These are phyloP conservation scores for Sapria himalayana DNA, from an alignment of 345 rosid genomes.

Conservation along the genomic window DNA sequence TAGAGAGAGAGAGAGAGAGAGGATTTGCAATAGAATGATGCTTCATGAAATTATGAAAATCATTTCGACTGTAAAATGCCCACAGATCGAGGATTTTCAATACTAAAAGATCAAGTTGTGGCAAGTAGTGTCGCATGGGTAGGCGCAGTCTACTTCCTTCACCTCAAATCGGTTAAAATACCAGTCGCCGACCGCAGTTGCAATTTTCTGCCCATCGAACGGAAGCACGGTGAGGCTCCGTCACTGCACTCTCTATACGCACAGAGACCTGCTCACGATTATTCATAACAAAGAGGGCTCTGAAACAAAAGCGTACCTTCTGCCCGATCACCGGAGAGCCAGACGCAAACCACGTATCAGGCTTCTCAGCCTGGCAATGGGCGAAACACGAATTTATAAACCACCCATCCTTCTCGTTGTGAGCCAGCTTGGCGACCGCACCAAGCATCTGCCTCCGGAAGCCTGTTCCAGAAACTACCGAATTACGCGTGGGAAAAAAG, in stretches of 20 bases:
- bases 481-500: too few relatives aligned
- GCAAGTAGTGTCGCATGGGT: conserved; percentile 82
- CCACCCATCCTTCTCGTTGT: conserved; percentile 48
- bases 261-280: neutral
- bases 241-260: too few relatives aligned
- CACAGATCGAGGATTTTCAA: conserved; percentile 3
- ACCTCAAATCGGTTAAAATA: conserved; percentile 48
- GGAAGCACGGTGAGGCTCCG: too few relatives aligned
- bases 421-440: conserved; percentile 37
- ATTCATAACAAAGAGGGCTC: too few relatives aligned
- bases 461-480: conserved; percentile 18
- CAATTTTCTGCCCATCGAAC: conserved; percentile 50
- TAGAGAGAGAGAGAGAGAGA: too few relatives aligned
- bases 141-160: conserved; percentile 59
- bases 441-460: conserved; percentile 73
- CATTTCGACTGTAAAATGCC: too few relatives aligned
- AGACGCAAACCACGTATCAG: conserved; percentile 85
- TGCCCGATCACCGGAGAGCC: conserved; percentile 52
- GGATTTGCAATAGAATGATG: too few relatives aligned
- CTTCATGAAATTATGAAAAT: too few relatives aligned
- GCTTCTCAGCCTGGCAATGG: conserved; percentile 92
- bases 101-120: conserved; percentile 75
- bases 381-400: conserved; percentile 90
- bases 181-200: conserved; percentile 91
- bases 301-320: conserved; percentile 58